phyloP scores from a whole-genome alignment of 2,329 filamentous ascomycete species.

The Huntiella omanensis region DNA sequence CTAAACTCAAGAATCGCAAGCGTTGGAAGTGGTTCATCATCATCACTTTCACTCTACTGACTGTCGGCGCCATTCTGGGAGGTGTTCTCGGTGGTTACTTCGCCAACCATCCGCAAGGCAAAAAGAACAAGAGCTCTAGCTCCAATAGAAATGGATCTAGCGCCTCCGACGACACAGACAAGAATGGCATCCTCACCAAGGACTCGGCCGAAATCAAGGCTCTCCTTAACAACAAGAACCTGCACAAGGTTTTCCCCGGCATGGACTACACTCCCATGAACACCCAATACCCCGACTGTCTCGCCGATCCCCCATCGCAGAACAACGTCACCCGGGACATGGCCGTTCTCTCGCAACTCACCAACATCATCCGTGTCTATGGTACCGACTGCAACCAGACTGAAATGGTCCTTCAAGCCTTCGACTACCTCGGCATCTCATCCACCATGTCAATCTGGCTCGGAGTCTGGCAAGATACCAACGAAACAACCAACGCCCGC shows the following conservation, averaged over 20 bases:
- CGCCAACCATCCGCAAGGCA: slow-evolving; percentile 23
- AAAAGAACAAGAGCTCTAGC: slow-evolving; percentile 16
- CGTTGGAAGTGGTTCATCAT: slow-evolving; percentile 55
- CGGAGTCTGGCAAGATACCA: slow-evolving; percentile 79
- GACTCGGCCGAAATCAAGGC: slow-evolving; percentile 63
- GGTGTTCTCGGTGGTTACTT: slow-evolving; percentile 58
- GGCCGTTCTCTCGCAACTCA: slow-evolving; percentile 76
- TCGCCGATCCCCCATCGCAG: slow-evolving; percentile 60
- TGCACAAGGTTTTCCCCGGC: slow-evolving; percentile 88
- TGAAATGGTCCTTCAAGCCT: slow-evolving; percentile 73
- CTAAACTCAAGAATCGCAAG: slow-evolving; percentile 39
- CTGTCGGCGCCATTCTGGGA: slow-evolving; percentile 53
- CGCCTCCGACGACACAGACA: slow-evolving; percentile 37
- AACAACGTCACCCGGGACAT: slow-evolving; percentile 89
- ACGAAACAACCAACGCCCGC: slow-evolving; percentile 63
- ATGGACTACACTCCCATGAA: slow-evolving; percentile 92
- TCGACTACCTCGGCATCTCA: slow-evolving; percentile 53
- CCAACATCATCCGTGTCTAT: slow-evolving; percentile 73
- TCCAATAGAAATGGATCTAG: slow-evolving; percentile 22
- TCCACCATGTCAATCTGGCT: slow-evolving; percentile 73
- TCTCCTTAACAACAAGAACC: slow-evolving; percentile 58
- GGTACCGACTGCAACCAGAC: slow-evolving; percentile 97
- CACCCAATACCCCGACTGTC: slow-evolving; percentile 72
- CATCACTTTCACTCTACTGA: slow-evolving; percentile 39
- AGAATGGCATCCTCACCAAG: slow-evolving; percentile 53